These are phyloP conservation scores for Martiniozyma asiatica DNA, from an alignment of 1,139 yeast genomes.

Conservation along the genomic window DNA sequence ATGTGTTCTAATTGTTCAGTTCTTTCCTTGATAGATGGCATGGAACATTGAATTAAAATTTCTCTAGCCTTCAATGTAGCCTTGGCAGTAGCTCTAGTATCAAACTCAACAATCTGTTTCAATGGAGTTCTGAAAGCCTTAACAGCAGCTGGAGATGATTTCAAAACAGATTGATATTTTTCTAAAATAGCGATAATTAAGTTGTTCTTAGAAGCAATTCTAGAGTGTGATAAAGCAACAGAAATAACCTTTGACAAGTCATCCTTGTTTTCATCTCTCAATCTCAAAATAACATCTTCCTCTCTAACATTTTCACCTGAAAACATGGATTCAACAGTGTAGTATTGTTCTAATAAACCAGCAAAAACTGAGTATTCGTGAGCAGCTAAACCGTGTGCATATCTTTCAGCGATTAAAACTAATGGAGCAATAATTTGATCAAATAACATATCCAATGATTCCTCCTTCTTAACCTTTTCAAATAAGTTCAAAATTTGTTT, in stretches of 20 bases:
- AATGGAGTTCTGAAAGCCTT: conserved; percentile 57
- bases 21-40: conserved; percentile 93
- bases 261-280: conserved; percentile 79
- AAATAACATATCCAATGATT: conserved; percentile 34
- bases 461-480: conserved; percentile 39
- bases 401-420: conserved; percentile 55
- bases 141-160: conserved; percentile 59
- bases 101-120: conserved; percentile 74
- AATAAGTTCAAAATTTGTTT: conserved; percentile 58
- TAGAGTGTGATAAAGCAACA: conserved; percentile 76
- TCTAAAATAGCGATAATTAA: conserved; percentile 75
- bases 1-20: conserved; percentile 96
- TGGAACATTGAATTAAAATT: conserved; percentile 86
- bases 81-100: conserved; percentile 81
- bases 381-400: conserved; percentile 62
- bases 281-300: conserved; percentile 72
- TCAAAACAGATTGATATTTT: conserved; percentile 59
- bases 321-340: conserved; percentile 65
- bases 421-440: conserved; percentile 60
- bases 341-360: conserved; percentile 56
- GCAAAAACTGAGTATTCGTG: conserved; percentile 78
- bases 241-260: conserved; percentile 63
- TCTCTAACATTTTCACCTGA: conserved; percentile 65
- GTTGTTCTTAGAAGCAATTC: conserved; percentile 88
- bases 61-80: conserved; percentile 96